Percentiles rank a stretch among this genome's conserved stretches.
phyloP scores from a whole-genome alignment of 2,329 filamentous ascomycete species.

The Apiospora aurea region DNA sequence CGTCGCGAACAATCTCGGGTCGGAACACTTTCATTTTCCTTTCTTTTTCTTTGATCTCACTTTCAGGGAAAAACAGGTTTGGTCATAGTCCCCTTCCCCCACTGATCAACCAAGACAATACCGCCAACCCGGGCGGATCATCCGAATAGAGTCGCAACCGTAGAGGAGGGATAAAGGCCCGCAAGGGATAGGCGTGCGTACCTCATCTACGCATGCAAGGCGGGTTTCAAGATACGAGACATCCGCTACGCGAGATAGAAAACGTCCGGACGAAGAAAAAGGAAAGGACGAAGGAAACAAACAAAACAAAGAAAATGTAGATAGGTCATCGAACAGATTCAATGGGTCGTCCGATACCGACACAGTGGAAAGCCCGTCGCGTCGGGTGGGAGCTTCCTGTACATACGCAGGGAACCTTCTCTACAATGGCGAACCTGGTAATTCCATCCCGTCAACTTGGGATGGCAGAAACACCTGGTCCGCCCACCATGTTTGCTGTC shows the following conservation, averaged over 20 bases:
- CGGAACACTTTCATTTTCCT: neutral
- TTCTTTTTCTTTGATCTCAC: neutral
- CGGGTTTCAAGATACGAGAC: constrained; percentile 6
- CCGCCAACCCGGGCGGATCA: constrained; percentile 16
- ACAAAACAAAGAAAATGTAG: neutral
- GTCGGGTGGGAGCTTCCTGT: neutral
- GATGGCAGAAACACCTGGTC: neutral
- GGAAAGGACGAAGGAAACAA: neutral
- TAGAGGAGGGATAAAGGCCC: neutral
- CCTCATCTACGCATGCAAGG: neutral
- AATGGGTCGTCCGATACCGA: neutral
- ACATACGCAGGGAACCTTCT: neutral
- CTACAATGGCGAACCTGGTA: neutral
- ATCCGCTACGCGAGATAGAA: constrained; percentile 1
- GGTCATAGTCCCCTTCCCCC: neutral
- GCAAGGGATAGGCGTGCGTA: neutral
- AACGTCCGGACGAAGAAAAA: constrained; percentile 9
- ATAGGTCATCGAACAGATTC: no score
- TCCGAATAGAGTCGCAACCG: neutral
- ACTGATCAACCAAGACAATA: constrained; percentile 12
- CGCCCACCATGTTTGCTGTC: neutral
- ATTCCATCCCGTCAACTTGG: neutral
- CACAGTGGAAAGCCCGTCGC: neutral
- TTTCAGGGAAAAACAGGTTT: neutral
- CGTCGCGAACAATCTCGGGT: neutral